Evolutionary conservation across 1,284 basidiomycete species (phyloP).

Genomic region (Ganoderma lingzhi): DNA sequence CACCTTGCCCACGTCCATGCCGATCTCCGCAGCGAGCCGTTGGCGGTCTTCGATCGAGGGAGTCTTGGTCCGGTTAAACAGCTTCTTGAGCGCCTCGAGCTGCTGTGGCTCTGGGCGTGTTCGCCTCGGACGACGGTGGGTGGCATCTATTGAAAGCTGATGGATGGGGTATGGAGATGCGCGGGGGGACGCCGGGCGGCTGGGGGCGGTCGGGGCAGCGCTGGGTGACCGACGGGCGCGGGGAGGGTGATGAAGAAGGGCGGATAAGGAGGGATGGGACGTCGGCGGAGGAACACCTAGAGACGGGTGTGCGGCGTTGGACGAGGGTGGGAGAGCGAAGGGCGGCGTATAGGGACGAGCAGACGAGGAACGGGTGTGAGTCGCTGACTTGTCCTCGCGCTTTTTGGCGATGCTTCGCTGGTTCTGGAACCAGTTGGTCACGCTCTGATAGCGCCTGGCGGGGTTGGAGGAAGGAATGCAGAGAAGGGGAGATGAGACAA

Average conservation of each 20-base stretch:
- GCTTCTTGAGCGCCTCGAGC: conserved; percentile 73
- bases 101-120: conserved; percentile 82
- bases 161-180: conserved; percentile 43
- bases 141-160: conserved; percentile 37
- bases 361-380: conserved; percentile 28
- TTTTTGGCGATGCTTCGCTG: conserved; percentile 79
- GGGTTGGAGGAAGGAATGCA: not conserved
- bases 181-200: conserved; percentile 43
- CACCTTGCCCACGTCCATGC: conserved; percentile 82
- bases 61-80: conserved; percentile 73
- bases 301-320: conserved; percentile 39
- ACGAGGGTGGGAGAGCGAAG: conserved; percentile 45
- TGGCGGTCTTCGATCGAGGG: conserved; percentile 82
- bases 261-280: conserved; percentile 38
- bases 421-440: conserved; percentile 87
- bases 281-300: conserved; percentile 41
- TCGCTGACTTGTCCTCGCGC: conserved; percentile 49
- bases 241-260: conserved; percentile 27
- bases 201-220: conserved; percentile 36
- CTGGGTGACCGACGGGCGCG: conserved; percentile 40
- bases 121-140: conserved; percentile 52
- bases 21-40: conserved; percentile 73
- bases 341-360: conserved; percentile 53
- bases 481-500: conserved; percentile 34
- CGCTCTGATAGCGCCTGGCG: conserved; percentile 73